These are phyloP conservation scores for Aureoboletus auriporus DNA, from an alignment of 768 basidiomycete genomes.

Conservation along the genomic window DNA sequence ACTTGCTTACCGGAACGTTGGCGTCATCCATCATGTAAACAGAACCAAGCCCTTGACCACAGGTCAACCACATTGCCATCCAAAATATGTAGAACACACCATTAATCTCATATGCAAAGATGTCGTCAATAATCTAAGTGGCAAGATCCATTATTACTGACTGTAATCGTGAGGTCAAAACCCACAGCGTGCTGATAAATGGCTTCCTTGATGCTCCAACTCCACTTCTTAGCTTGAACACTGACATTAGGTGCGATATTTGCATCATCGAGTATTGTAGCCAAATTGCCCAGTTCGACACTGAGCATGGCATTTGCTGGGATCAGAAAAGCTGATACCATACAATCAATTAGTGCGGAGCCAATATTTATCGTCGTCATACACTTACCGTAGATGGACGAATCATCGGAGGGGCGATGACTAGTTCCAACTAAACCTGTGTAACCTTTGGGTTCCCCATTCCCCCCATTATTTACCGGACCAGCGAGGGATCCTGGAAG, in stretches of 20 bases:
- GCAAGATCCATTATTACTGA: neutral
- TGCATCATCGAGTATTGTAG: conserved; percentile 51
- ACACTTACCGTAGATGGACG: conserved; percentile 57
- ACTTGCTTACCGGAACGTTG: conserved; percentile 64
- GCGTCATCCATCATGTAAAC: conserved; percentile 83
- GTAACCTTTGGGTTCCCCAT: conserved; percentile 71
- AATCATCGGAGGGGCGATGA: conserved; percentile 73
- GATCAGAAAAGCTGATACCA: conserved; percentile 60
- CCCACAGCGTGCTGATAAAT: conserved; percentile 61
- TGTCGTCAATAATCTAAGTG: conserved; percentile 53
- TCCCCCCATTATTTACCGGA: conserved; percentile 61
- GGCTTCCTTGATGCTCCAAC: conserved; percentile 52
- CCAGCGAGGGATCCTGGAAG: conserved; percentile 56
- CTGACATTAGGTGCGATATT: conserved; percentile 49
- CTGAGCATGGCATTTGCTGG: conserved; percentile 83
- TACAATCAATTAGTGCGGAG: neutral
- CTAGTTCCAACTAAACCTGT: conserved; percentile 75
- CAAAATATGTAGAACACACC: conserved; percentile 33
- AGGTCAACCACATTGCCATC: neutral
- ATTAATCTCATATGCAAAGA: conserved; percentile 78
- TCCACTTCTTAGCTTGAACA: conserved; percentile 52
- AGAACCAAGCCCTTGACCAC: conserved; percentile 52
- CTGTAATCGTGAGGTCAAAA: neutral
- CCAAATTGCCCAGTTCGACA: conserved; percentile 63
- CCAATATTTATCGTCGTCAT: neutral